Evolutionary conservation across 345 rosid species (phyloP).

Genomic region (Dipteronia sinensis): DNA sequence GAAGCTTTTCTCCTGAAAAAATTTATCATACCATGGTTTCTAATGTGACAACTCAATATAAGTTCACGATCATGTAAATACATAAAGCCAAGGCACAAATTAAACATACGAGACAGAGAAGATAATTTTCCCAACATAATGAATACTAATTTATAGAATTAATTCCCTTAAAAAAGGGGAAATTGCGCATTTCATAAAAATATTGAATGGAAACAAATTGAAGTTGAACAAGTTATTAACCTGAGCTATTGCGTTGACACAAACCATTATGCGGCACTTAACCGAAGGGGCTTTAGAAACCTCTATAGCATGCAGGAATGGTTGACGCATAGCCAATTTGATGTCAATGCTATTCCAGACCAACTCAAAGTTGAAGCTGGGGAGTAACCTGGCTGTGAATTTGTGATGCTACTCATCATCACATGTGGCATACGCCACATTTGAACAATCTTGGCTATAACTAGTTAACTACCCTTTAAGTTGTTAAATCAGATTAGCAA

Average conservation of each 20-base stretch:
- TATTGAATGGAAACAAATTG: neutral
- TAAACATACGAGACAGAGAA: too few species aligned
- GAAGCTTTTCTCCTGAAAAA: too few species aligned
- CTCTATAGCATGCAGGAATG: conserved; percentile 41
- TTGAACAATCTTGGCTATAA: conserved; percentile 22
- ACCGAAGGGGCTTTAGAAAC: conserved; percentile 38
- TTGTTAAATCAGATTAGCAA: neutral
- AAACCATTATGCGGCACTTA: conserved; percentile 43
- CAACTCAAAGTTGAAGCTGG: conserved; percentile 24
- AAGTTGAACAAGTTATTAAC: conserved; percentile 36
- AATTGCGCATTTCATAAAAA: neutral
- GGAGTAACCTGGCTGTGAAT: conserved; percentile 29
- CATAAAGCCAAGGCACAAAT: too few species aligned
- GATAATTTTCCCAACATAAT: neutral
- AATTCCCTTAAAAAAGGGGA: neutral
- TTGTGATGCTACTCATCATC: conserved; percentile 21
- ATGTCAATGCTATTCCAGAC: conserved; percentile 42
- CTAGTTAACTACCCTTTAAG: conserved; percentile 31
- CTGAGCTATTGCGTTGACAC: conserved; percentile 53
- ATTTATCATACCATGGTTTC: too few species aligned
- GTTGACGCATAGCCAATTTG: conserved; percentile 48
- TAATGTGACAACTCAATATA: too few species aligned
- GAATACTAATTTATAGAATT: neutral
- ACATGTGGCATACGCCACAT: conserved; percentile 28
- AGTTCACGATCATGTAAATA: too few species aligned